Percentiles rank a stretch among this genome's conserved stretches.
Evolutionary conservation across 2,329 filamentous ascomycete species (phyloP).

Genomic region (Talaromyces amestolkiae): DNA sequence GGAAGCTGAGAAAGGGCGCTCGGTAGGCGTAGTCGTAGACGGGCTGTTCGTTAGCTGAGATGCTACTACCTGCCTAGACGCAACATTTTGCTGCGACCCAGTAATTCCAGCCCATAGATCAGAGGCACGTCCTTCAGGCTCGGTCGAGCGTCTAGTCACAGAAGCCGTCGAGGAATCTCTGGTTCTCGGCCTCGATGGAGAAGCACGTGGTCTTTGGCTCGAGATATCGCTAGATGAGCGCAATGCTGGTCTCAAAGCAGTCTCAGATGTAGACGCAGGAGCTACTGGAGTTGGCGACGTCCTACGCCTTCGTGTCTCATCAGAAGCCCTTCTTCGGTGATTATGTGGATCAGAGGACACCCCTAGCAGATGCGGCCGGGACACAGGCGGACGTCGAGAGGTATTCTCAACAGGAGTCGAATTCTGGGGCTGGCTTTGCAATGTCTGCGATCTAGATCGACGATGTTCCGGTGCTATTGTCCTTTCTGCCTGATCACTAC

Average conservation of each 20-base stretch:
- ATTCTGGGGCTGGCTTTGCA: constrained; percentile 25
- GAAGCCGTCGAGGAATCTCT: constrained; percentile 27
- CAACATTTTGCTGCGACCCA: constrained; percentile 24
- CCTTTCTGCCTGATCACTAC: constrained; percentile 35
- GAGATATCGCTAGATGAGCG: constrained; percentile 40
- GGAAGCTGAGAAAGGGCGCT: constrained; percentile 18
- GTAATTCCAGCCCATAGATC: constrained; percentile 26
- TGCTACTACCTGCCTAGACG: constrained; percentile 26
- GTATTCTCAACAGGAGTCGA: constrained; percentile 22
- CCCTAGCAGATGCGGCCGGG: constrained; percentile 36
- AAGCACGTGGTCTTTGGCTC: constrained; percentile 30
- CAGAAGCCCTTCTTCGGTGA: constrained; percentile 39
- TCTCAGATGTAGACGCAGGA: constrained; percentile 36
- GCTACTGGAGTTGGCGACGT: constrained; percentile 35
- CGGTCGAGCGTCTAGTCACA: constrained; percentile 33
- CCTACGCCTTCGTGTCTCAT: constrained; percentile 31
- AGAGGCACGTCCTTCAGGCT: constrained; percentile 32
- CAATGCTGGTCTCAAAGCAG: constrained; percentile 31
- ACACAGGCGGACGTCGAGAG: constrained; percentile 29
- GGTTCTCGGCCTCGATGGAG: constrained; percentile 27
- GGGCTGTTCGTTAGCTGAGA: constrained; percentile 25
- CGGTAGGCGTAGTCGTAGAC: constrained; percentile 16
- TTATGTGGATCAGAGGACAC: constrained; percentile 25
- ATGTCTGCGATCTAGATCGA: constrained; percentile 33
- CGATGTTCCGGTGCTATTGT: constrained; percentile 26